Percentiles rank a stretch among this genome's conserved stretches.
Conservation (phyloP, 1,284 basidiomycete genomes). For the Ceratobasidium sp. region DNA sequence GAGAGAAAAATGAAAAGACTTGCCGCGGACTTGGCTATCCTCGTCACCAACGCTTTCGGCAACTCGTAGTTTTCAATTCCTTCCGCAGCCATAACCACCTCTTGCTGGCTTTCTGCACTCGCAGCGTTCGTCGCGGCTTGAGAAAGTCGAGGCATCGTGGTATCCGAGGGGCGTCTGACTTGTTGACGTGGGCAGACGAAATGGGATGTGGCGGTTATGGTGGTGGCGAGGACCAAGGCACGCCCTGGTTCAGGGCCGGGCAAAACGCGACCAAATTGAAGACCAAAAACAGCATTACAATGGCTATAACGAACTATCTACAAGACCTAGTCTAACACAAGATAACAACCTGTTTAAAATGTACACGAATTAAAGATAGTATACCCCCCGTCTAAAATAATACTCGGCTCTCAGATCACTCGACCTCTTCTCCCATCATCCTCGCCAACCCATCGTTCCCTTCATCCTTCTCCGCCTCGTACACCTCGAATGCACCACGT, state of each 20-base stretch:
- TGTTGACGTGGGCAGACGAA: not conserved
- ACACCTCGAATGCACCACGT: constrained; percentile 79
- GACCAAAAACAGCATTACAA: not conserved
- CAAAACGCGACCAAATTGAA: not conserved
- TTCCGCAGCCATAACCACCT: constrained; percentile 69
- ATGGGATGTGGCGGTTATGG: not conserved
- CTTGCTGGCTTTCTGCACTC: constrained; percentile 76
- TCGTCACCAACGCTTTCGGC: constrained; percentile 82
- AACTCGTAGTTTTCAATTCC: constrained; percentile 89
- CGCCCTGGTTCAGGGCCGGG: not conserved
- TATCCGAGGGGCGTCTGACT: too few relatives aligned
- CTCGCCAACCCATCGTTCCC: constrained; percentile 79
- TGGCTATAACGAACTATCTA: not conserved
- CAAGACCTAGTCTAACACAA: not conserved
- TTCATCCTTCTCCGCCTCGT: constrained; percentile 75
- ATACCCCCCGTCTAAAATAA: not conserved
- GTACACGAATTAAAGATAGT: constrained; percentile 20
- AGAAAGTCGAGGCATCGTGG: constrained; percentile 33
- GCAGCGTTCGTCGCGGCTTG: constrained; percentile 38
- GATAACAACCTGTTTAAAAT: not conserved
- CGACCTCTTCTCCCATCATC: constrained; percentile 68
- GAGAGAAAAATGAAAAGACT: constrained; percentile 51
- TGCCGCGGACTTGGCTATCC: constrained; percentile 79
- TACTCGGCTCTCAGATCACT: not conserved
- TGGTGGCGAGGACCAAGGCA: not conserved